Evolutionary conservation across 495 filamentous ascomycete species (phyloP).

Genomic region (Neurospora terricola): DNA sequence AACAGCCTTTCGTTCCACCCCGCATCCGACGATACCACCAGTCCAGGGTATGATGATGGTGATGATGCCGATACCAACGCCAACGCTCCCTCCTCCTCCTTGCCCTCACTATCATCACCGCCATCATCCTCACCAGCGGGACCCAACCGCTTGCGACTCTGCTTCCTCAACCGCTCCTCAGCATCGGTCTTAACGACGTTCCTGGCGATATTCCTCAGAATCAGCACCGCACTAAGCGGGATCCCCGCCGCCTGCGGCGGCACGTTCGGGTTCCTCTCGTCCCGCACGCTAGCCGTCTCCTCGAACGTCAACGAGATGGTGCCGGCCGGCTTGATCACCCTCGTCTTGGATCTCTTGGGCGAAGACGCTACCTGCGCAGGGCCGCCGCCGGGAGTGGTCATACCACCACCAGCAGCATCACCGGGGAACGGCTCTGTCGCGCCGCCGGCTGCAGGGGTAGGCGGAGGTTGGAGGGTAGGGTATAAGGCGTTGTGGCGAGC

Average conservation of each 20-base stretch:
- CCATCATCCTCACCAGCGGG: neutral
- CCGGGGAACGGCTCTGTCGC: neutral
- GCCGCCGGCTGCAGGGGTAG: neutral
- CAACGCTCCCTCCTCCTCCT: constrained; percentile 20
- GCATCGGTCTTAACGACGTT: constrained; percentile 54
- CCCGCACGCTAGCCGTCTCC: constrained; percentile 55
- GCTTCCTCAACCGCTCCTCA: constrained; percentile 42
- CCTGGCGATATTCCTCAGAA: constrained; percentile 80
- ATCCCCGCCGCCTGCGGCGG: constrained; percentile 67
- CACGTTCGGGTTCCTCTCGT: constrained; percentile 53
- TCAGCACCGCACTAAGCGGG: constrained; percentile 71
- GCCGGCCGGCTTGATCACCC: constrained; percentile 40
- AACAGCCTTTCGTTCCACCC: constrained; percentile 43
- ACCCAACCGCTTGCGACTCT: constrained; percentile 19
- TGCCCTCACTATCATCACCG: constrained; percentile 24
- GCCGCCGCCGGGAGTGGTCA: constrained; percentile 1
- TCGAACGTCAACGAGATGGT: constrained; percentile 41
- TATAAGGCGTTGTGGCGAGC: constrained; percentile 2
- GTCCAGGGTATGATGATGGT: neutral
- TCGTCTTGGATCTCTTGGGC: constrained; percentile 37
- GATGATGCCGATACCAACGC: neutral
- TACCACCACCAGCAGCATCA: neutral
- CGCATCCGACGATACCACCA: constrained; percentile 12
- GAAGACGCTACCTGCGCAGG: neutral
- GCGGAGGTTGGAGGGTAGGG: neutral